Percentiles rank a stretch among this genome's conserved stretches.
phyloP scores from a whole-genome alignment of 2,329 filamentous ascomycete genomes.

The Calonectria crousiana region DNA sequence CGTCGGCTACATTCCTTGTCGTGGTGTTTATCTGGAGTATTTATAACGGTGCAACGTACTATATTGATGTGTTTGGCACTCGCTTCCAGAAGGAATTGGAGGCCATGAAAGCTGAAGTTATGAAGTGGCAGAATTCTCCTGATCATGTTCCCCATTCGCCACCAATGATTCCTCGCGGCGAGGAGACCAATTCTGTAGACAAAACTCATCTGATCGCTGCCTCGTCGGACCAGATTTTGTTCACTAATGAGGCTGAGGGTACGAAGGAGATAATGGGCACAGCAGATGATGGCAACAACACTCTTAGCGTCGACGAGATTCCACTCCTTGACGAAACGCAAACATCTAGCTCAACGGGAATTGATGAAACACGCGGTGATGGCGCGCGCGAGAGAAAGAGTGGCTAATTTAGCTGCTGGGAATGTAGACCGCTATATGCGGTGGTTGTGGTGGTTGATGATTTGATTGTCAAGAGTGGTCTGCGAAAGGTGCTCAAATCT shows the following conservation, averaged over 20 bases:
- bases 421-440: neutral
- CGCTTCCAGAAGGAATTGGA: constrained; percentile 97
- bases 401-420: constrained; percentile 26
- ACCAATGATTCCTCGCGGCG: constrained; percentile 46
- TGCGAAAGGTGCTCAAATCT: neutral
- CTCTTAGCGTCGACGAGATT: constrained; percentile 64
- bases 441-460: neutral
- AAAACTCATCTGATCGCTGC: constrained; percentile 30
- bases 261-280: constrained; percentile 33
- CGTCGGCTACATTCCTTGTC: constrained; percentile 81
- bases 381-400: constrained; percentile 61
- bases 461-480: neutral
- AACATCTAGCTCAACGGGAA: constrained; percentile 52
- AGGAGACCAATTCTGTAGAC: constrained; percentile 31
- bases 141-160: constrained; percentile 57
- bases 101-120: constrained; percentile 86
- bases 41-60: constrained; percentile 97
- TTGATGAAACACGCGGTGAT: constrained; percentile 60
- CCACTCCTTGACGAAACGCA: constrained; percentile 65
- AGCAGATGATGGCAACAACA: constrained; percentile 35
- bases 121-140: constrained; percentile 82
- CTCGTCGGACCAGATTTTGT: constrained; percentile 29
- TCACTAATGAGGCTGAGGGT: constrained; percentile 32
- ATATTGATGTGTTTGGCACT: constrained; percentile 98
- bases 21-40: constrained; percentile 94